phyloP scores from a whole-genome alignment of 176 grass and related monocot genomes.

The Rhipidocladum racemiflorum region DNA sequence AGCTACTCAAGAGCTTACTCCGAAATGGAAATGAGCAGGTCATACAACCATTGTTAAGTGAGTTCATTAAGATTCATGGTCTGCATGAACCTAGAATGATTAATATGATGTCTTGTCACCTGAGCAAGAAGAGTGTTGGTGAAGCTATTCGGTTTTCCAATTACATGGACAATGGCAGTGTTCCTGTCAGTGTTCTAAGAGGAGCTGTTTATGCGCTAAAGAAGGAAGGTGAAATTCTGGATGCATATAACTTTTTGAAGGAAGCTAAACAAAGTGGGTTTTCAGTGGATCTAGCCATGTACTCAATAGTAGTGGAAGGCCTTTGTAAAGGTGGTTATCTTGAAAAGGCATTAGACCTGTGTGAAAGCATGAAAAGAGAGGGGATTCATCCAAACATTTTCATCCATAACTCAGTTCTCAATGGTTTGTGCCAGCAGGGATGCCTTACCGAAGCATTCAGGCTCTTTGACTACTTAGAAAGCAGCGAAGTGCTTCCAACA shows the following conservation, averaged over 20 bases:
- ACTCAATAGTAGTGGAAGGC: slow-evolving; percentile 66
- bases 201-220: slow-evolving; percentile 52
- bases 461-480: slow-evolving; percentile 74
- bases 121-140: slow-evolving; percentile 53
- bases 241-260: slow-evolving; percentile 65
- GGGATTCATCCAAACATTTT: slow-evolving; percentile 62
- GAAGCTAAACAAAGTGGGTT: slow-evolving; percentile 58
- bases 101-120: slow-evolving; percentile 65
- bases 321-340: slow-evolving; percentile 80
- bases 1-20: slow-evolving; percentile 59
- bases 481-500: slow-evolving; percentile 54
- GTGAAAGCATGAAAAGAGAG: slow-evolving; percentile 67
- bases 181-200: slow-evolving; percentile 59
- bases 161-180: slow-evolving; percentile 35
- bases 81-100: slow-evolving; percentile 50
- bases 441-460: slow-evolving; percentile 86
- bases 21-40: slow-evolving; percentile 55
- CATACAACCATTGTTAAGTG: slow-evolving; percentile 46
- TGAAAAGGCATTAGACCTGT: slow-evolving; percentile 75
- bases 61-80: slow-evolving; percentile 72
- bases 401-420: slow-evolving; percentile 78
- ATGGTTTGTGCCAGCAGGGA: slow-evolving; percentile 81
- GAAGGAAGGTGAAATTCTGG: slow-evolving; percentile 69
- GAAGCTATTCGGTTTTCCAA: slow-evolving; percentile 59
- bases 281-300: slow-evolving; percentile 57